Base-by-base conservation (phyloP, 2,329 filamentous ascomycete species). In the Xylaria sp. region DNA sequence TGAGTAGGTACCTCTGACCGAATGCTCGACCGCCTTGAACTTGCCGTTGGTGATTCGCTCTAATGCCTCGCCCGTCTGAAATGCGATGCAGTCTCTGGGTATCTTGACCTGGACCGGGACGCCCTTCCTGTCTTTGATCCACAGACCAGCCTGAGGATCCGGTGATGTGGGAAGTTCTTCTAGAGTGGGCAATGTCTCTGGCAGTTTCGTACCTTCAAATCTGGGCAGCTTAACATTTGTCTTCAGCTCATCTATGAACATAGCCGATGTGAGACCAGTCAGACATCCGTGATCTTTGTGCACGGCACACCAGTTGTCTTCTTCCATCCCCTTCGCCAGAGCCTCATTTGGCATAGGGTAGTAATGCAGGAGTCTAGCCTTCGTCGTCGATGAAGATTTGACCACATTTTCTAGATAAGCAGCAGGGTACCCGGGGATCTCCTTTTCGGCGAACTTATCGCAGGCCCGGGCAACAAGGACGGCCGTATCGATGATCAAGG, bases 21-120 rank as follows among this genome's bases (percentile, higher is more conserved):
- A 98, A 83, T 99, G 96, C 72, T 96, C 95, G 68, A 98, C 96
- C 1, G 96, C 96, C 80, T 91, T 93, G 84, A 99, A 97, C 76
- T 88, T 90, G 10, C 96, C 96, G n/a, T 87, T 84, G 0, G 95
- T 98, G 77, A 99, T 97, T 66, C 93, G 85, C 81, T 98, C 91
- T 59, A 99, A 83, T 0, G 95, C 91, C 81, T 97, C 93, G 2
- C 95, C 96, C 0, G 95, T 99, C 83, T 99, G 95, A 78, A 99
- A 99, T 0, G 93, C 96, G 58, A 99, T 90, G 79, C 93, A 96
- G 77, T 97, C 94, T 48, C 90, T 86, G 1, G 95, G 96, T 72
- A 99, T 97, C 77, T 90, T 90, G 73, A 98, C 93, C 80, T 98
- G 96, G n/a, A 94, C 91, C 1, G 92, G 91, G 67, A 91, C 84